Percentiles rank a stretch among this genome's conserved stretches.
Evolutionary conservation across 2,329 filamentous ascomycete genomes (phyloP).

Genomic region (Neophaeococcomyces aloes): DNA sequence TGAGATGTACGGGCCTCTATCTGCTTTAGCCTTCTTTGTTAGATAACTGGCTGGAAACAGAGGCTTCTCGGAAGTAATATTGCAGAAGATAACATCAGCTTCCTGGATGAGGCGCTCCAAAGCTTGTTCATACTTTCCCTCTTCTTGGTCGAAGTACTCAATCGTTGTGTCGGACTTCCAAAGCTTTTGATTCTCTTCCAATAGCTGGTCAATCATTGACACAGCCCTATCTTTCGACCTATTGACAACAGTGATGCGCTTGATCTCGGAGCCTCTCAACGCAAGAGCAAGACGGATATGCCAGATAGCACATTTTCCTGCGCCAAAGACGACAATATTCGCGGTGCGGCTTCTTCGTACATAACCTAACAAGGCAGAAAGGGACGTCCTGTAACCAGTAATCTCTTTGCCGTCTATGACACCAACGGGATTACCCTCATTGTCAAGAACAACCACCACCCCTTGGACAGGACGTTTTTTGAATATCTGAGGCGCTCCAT

Average conservation of each 20-base stretch:
- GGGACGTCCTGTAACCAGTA: conserved; percentile 70
- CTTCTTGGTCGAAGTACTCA: conserved; percentile 42
- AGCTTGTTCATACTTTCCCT: conserved; percentile 36
- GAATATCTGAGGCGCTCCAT: background rate
- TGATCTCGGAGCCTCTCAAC: conserved; percentile 30
- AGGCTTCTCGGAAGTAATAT: conserved; percentile 36
- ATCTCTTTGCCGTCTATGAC: conserved; percentile 63
- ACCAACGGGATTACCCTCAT: conserved; percentile 29
- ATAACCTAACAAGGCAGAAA: conserved; percentile 51
- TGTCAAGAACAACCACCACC: background rate
- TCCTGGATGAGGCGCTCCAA: conserved; percentile 25
- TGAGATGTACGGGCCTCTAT: conserved; percentile 37
- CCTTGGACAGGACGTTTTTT: background rate
- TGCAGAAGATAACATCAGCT: conserved; percentile 40
- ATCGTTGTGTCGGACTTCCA: conserved; percentile 2
- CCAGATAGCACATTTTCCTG: conserved; percentile 42
- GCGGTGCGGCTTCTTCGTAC: conserved; percentile 11
- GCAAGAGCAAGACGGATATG: conserved; percentile 44
- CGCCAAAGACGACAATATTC: conserved; percentile 36
- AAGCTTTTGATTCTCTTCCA: background rate
- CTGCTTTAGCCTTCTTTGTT: conserved; percentile 16
- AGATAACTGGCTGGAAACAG: conserved; percentile 34
- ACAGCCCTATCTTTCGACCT: conserved; percentile 38
- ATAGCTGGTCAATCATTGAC: conserved; percentile 9
- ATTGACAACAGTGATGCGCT: conserved; percentile 68